Percentiles rank a stretch among this genome's conserved stretches.
Evolutionary conservation across 1,284 basidiomycete genomes (phyloP).

Genomic region (Bjerkandera adusta): DNA sequence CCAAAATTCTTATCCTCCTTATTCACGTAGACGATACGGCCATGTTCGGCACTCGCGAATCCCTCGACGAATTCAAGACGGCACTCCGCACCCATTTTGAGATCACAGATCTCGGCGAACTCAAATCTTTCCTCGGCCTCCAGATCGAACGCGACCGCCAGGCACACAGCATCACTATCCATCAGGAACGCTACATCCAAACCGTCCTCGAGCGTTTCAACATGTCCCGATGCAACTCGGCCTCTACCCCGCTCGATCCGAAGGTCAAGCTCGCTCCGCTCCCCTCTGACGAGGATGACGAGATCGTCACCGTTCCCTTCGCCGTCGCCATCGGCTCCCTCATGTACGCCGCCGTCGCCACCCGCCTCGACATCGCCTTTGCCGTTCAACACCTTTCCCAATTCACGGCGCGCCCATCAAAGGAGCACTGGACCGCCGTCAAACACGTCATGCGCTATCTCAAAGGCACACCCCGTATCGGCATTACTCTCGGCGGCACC

Average conservation of each 20-base stretch:
- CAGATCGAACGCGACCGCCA: slow-evolving; percentile 23
- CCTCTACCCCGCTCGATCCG: slow-evolving; percentile 20
- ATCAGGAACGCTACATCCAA: slow-evolving; percentile 26
- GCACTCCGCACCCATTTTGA: slow-evolving; percentile 18
- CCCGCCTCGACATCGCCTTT: slow-evolving; percentile 39
- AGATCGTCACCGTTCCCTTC: slow-evolving; percentile 10
- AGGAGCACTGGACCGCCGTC: slow-evolving; percentile 36
- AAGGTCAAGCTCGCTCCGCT: slow-evolving; percentile 13
- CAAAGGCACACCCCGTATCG: slow-evolving; percentile 33
- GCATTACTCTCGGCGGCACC: slow-evolving; percentile 28
- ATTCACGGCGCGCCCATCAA: slow-evolving; percentile 28
- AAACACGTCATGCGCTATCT: slow-evolving; percentile 42
- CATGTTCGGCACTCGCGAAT: slow-evolving; percentile 1
- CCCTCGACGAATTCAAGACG: slow-evolving; percentile 7
- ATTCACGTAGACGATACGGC: slow-evolving; percentile 27
- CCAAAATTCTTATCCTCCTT: slow-evolving; percentile 11
- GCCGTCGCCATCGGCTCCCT: slow-evolving; percentile 15
- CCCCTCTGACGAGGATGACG: slow-evolving; percentile 7
- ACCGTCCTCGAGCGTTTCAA: slow-evolving; percentile 17
- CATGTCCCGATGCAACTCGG: slow-evolving; percentile 18
- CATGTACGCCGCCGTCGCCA: slow-evolving; percentile 26
- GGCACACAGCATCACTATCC: slow-evolving; percentile 20
- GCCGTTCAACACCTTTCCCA: slow-evolving; percentile 35
- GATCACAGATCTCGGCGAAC: slow-evolving; percentile 24
- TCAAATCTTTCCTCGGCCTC: slow-evolving; percentile 24